A percentile compares a stretch with the other conserved stretches of the same genome.
Conservation (phyloP, 1,284 basidiomycete species). For the Neolentinus lepideus region DNA sequence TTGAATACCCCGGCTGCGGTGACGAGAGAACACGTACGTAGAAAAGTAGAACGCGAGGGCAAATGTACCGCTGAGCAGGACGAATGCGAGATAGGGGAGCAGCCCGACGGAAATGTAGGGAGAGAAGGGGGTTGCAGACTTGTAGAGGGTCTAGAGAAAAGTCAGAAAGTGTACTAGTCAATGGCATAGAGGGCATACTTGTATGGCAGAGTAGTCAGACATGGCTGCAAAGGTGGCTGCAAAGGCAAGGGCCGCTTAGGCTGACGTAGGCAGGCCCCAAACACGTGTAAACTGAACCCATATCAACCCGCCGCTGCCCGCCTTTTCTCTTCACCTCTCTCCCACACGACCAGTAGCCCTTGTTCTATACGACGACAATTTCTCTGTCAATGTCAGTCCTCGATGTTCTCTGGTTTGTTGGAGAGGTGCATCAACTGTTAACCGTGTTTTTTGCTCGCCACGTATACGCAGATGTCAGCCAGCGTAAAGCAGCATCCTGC, state of each 20-base stretch:
- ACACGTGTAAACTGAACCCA: constrained; percentile 44
- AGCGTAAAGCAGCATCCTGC: constrained; percentile 81
- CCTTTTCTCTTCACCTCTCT: constrained; percentile 9
- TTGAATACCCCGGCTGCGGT: constrained; percentile 11
- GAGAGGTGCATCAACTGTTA: constrained; percentile 6
- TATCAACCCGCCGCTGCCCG: constrained; percentile 29
- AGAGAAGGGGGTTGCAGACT: constrained; percentile 50
- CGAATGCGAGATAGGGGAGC: constrained; percentile 69
- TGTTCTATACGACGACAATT: constrained; percentile 4
- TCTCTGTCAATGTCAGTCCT: constrained; percentile 5
- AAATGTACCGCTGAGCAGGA: constrained; percentile 70
- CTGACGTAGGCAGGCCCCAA: constrained; percentile 32
- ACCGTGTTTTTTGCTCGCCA: constrained; percentile 5
- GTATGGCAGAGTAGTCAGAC: constrained; percentile 32
- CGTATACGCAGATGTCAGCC: constrained; percentile 56
- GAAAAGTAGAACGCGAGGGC: constrained; percentile 83
- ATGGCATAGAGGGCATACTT: constrained; percentile 26
- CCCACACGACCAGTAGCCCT: constrained; percentile 1
- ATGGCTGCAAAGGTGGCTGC: constrained; percentile 32
- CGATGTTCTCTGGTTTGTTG: background rate
- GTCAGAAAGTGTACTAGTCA: constrained; percentile 1
- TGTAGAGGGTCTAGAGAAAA: constrained; percentile 40
- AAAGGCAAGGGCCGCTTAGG: constrained; percentile 21
- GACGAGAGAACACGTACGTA: constrained; percentile 53
- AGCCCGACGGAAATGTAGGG: constrained; percentile 59